Conservation (phyloP, 495 filamentous ascomycete species). For the Penicillium cosmopolitanum region DNA sequence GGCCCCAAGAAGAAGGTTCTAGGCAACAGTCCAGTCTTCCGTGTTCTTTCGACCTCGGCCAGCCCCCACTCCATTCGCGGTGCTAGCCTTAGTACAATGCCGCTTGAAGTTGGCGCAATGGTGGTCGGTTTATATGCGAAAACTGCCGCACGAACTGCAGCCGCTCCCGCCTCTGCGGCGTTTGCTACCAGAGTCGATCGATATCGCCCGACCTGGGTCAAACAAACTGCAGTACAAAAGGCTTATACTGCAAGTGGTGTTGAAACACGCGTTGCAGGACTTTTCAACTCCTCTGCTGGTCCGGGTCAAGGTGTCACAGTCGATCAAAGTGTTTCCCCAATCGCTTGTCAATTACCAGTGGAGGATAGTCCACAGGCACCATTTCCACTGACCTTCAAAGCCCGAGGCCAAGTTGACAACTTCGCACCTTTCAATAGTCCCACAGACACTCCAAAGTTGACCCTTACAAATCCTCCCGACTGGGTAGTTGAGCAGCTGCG, state of each 20-base stretch:
- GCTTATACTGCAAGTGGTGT: constrained; percentile 45
- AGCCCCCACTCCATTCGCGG: constrained; percentile 63
- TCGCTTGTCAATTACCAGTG: constrained; percentile 26
- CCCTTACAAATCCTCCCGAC: constrained; percentile 44
- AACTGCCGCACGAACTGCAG: constrained; percentile 46
- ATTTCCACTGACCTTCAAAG: constrained; percentile 61
- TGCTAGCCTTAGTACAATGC: constrained; percentile 64
- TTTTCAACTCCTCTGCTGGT: constrained; percentile 24
- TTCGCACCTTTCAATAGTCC: constrained; percentile 37
- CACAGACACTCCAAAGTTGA: constrained; percentile 18
- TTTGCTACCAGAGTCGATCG: constrained; percentile 40
- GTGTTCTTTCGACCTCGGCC: constrained; percentile 62
- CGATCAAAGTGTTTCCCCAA: constrained; percentile 17
- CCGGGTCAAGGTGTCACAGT: constrained; percentile 17
- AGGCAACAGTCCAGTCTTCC: constrained; percentile 66
- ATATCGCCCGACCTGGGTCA: constrained; percentile 44
- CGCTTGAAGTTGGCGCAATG: constrained; percentile 65
- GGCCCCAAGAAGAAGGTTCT: constrained; percentile 57
- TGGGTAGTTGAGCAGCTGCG: constrained; percentile 52
- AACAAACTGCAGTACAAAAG: constrained; percentile 43
- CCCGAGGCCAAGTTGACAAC: constrained; percentile 31
- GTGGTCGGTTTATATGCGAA: constrained; percentile 57
- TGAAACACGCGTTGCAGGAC: constrained; percentile 36
- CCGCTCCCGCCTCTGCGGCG: constrained; percentile 51
- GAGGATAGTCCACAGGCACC: constrained; percentile 58